phyloP scores from a whole-genome alignment of 1,284 basidiomycete species.

The Ganoderma sp. region DNA sequence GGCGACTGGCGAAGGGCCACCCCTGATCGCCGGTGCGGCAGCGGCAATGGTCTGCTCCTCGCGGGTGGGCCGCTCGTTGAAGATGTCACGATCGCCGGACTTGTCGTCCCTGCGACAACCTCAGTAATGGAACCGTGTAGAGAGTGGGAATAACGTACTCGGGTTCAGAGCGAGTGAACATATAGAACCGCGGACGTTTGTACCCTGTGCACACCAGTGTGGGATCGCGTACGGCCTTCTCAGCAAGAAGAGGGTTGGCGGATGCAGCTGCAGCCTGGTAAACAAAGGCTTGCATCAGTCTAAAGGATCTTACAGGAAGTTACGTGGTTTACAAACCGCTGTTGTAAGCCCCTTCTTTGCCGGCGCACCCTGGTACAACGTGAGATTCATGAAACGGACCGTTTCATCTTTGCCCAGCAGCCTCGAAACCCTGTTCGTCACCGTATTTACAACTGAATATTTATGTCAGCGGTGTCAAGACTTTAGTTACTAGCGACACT shows the following conservation, averaged over 20 bases:
- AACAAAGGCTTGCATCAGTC: not conserved
- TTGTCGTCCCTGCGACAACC: constrained; percentile 71
- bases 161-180: constrained; percentile 92
- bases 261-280: constrained; percentile 90
- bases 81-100: constrained; percentile 92
- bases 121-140: constrained; percentile 18
- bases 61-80: constrained; percentile 97
- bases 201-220: constrained; percentile 93
- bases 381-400: constrained; percentile 88
- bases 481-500: constrained; percentile 26
- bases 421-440: constrained; percentile 91
- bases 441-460: constrained; percentile 84
- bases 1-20: constrained; percentile 70
- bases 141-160: constrained; percentile 61
- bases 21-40: constrained; percentile 57
- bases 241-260: constrained; percentile 91
- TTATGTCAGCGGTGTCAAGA: not conserved
- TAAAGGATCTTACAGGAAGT: not conserved
- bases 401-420: constrained; percentile 95
- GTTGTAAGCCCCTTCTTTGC: constrained; percentile 87
- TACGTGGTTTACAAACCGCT: constrained; percentile 55
- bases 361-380: constrained; percentile 92
- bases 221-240: constrained; percentile 84
- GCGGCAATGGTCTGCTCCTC: constrained; percentile 94
- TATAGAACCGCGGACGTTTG: constrained; percentile 94